Evolutionary conservation across 2,329 filamentous ascomycete genomes (phyloP).

Genomic region (Fusarium aywerte): DNA sequence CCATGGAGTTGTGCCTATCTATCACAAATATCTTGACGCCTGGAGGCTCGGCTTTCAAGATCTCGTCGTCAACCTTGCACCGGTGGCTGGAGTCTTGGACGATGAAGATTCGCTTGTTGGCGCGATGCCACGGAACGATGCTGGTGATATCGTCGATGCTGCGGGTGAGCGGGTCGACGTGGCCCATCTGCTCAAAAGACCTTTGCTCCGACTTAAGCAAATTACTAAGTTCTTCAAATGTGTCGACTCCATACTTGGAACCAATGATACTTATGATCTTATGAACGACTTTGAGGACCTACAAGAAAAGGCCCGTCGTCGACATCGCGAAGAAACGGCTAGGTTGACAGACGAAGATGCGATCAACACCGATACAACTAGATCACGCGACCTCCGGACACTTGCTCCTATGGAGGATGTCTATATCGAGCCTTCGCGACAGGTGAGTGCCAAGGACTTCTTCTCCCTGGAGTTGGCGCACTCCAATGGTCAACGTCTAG

Average conservation of each 20-base stretch:
- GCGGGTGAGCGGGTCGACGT: constrained; percentile 94
- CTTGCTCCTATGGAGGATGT: constrained; percentile 77
- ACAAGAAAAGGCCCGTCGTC: constrained; percentile 78
- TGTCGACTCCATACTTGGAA: constrained; percentile 66
- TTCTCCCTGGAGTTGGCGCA: constrained; percentile 88
- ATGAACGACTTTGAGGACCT: constrained; percentile 72
- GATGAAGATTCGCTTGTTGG: constrained; percentile 70
- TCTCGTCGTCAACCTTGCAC: constrained; percentile 90
- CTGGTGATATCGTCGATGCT: constrained; percentile 74
- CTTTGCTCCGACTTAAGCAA: constrained; percentile 87
- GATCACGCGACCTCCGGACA: constrained; percentile 81
- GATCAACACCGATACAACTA: constrained; percentile 80
- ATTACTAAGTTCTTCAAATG: constrained; percentile 84
- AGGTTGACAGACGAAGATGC: constrained; percentile 86
- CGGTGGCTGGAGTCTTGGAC: constrained; percentile 64
- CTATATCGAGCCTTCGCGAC: constrained; percentile 77
- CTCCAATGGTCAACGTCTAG: constrained; percentile 88
- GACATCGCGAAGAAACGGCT: constrained; percentile 72
- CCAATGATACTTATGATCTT: constrained; percentile 56
- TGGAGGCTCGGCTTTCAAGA: constrained; percentile 97
- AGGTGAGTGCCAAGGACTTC: constrained; percentile 88
- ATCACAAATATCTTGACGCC: constrained; percentile 84
- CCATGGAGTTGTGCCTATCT: constrained; percentile 78
- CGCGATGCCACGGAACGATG: constrained; percentile 68
- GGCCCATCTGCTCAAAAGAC: constrained; percentile 89